A percentile compares a stretch with the other conserved stretches of the same genome.
These are phyloP conservation scores for Collybia mongolica DNA, from an alignment of 768 basidiomycete genomes.

Conservation along the genomic window DNA sequence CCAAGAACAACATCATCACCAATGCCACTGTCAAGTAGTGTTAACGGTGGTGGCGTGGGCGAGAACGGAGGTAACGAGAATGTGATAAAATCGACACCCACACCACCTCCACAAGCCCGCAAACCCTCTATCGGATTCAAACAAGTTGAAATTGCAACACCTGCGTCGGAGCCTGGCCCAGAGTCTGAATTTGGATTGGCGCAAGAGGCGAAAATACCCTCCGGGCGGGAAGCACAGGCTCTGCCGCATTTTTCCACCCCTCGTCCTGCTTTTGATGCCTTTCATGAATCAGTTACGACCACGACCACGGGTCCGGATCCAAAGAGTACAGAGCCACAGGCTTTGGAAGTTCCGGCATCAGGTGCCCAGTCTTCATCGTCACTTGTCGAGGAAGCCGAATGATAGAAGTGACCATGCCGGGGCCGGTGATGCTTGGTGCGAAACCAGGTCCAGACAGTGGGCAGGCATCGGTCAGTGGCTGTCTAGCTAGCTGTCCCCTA, in stretches of 20 bases:
- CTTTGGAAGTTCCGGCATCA: constrained; percentile 4
- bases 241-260: background rate
- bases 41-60: constrained; percentile 9
- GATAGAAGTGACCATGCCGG: background rate
- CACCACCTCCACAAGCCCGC: constrained; percentile 3
- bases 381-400: constrained; percentile 4
- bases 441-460: background rate
- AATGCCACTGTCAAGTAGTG: constrained; percentile 7
- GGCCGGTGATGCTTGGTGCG: background rate
- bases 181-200: constrained; percentile 1
- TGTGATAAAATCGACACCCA: constrained; percentile 1
- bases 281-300: background rate
- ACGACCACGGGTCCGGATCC: background rate
- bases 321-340: constrained; percentile 6
- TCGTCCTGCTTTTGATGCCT: background rate
- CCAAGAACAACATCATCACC: constrained; percentile 16
- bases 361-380: constrained; percentile 2
- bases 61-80: background rate
- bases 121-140: constrained; percentile 18
- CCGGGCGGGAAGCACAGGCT: background rate
- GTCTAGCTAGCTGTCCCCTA: too few species aligned
- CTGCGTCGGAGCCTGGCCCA: constrained; percentile 14
- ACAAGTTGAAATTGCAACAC: constrained; percentile 15
- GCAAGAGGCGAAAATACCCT: background rate
- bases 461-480: too few species aligned